Base-by-base conservation (phyloP, 768 basidiomycete genomes). In the Amanita pallidorosea region DNA sequence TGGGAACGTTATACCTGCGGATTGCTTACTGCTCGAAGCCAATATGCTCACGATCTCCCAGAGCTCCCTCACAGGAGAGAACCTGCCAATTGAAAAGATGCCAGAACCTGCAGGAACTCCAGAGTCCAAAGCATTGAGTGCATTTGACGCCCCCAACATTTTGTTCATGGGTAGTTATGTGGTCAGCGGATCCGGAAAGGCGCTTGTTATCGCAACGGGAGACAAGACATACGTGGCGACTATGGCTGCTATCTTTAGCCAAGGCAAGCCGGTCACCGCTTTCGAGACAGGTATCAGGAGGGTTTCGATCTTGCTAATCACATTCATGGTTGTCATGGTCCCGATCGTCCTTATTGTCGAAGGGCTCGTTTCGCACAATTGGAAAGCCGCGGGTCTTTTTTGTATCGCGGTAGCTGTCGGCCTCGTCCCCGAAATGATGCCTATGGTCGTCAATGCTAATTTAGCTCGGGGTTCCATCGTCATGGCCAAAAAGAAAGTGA, bases 401-500 rank as follows among this genome's bases (percentile, higher is more conserved):
- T 37, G 31, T 4, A 70, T 72, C 20, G 70, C 69, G 5, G 56
- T 61, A 13, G 70, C 66, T 23, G 66, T 71, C 33, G 60, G 68
- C 36, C 68, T 71, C 44, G 69, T 71, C 25, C 70, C 70, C 2
- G 71, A 70, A 59, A 67, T 69, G 3, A 64, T 71, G 31, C 65
- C 72, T 47, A 74, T 71, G 9, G 71, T 76, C 33, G 63, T 81
- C 57, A 75, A 77, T 2, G 68, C 81, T 38, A 83, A 80, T 11
- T 69, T 83, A 63, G 77, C 80, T 6, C 70, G 76, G 22, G 79
- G 79, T 0, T 76, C 77, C 2, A 66, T 70, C 46, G 72, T 73
- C 47, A 77, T 82, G 61, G 78, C 77, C 2, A 68, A 63, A 40
- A 67, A 79, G 58, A 72, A 81, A 54, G 81, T 81, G 31, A 74